phyloP scores from a whole-genome alignment of 2,329 filamentous ascomycete genomes.

The Fusarium dlaminii region DNA sequence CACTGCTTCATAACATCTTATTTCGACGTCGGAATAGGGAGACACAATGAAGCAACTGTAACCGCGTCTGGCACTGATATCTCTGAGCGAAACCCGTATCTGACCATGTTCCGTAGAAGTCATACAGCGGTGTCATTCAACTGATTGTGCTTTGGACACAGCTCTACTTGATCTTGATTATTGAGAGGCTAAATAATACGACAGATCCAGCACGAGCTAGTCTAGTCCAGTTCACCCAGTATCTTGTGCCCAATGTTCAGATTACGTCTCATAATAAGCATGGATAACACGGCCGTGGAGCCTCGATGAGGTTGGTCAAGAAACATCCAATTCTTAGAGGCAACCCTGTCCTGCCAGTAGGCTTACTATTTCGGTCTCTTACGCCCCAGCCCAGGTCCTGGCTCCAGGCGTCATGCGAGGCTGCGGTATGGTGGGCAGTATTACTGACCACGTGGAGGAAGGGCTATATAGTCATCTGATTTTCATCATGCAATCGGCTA shows the following conservation, averaged over 20 bases:
- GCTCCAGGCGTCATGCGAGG: background rate
- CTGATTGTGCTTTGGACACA: background rate
- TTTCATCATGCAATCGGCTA: background rate
- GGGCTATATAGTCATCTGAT: background rate
- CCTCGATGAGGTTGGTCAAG: background rate
- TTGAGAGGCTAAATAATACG: background rate
- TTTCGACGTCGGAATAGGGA: background rate
- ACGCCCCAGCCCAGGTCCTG: background rate
- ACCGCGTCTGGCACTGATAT: background rate
- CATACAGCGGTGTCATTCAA: background rate
- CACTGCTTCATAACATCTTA: background rate
- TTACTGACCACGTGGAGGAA: background rate
- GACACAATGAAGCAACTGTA: background rate
- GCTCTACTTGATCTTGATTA: constrained; percentile 2
- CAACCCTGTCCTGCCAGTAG: background rate
- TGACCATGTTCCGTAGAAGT: background rate
- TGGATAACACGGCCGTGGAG: background rate
- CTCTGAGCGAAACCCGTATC: background rate
- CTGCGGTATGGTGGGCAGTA: background rate
- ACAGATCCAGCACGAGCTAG: background rate
- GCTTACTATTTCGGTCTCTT: background rate
- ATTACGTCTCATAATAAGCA: background rate
- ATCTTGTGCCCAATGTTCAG: background rate
- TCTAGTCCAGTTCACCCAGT: background rate
- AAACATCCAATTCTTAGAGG: background rate